Evolutionary conservation across 495 filamentous ascomycete species (phyloP), one percentile per base, ranked within the genome.

Genomic region (Penicillium simplicissimum): DNA sequence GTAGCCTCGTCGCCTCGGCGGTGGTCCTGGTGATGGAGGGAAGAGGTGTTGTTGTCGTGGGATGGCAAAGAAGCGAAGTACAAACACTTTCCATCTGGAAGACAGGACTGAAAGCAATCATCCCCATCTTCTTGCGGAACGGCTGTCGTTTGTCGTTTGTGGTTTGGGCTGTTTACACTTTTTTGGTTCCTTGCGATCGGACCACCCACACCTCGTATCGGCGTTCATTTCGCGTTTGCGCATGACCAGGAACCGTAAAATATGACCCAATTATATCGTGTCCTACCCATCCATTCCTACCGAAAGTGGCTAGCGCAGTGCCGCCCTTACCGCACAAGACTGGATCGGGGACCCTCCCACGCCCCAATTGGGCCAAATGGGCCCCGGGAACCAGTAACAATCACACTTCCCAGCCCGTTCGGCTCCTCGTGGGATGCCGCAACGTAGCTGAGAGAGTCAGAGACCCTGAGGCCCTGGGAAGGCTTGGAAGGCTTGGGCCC

Each of bases 231-330:
- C 19, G 28, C 31, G 34, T 59, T 51, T 42, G 23, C 38, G 13
- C 14, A 47, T 34, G 40, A 63, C 66, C 63, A 68, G 66, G 66
- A 33, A 68, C 66, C 31, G 58, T 67, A 58, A 38, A 4, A 9
- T 28, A 35, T 47, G 1, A 1, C 6, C 66, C 63, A 68, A 62
- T 66, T 3, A 43, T 3, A 37, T 13, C 4, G 6, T 4, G 8
- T 8, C 8, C 0, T 10, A 5, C 34, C 0, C 19, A 36, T 23
- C 11, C 57, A 68, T 68, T 63, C 6, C 35, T 3, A 1, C 57
- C 53, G 8, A 8, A 58, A 52, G 1, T 0, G 45, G 66, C 43
- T 68, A 66, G 52, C n/a, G 7, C 8, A 2, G 9, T 33, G 8
- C 7, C 47, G 14, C 17, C 14, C 17, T 40, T 57, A 57, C 57